Evolutionary conservation across 148 eudicot species (phyloP).

Genomic region (Camellia japonica): DNA sequence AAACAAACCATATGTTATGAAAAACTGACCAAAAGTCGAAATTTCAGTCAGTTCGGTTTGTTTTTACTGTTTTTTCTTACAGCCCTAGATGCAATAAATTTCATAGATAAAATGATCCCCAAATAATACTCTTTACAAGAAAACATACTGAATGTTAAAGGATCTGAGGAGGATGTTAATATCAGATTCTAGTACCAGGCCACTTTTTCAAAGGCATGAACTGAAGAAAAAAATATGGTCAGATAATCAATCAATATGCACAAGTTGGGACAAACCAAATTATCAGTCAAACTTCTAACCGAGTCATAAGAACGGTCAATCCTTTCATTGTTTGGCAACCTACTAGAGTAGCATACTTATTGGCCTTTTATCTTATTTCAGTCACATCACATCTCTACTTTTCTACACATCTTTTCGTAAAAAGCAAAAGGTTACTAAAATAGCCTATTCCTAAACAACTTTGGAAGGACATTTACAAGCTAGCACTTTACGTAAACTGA

Average conservation of each 20-base stretch:
- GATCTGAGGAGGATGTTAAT: neutral
- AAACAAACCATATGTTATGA: no score
- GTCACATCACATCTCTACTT: no score
- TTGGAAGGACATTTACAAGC: neutral
- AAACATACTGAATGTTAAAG: neutral
- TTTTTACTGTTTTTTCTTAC: no score
- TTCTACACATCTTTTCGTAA: no score
- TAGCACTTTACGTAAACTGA: neutral
- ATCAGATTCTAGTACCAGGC: neutral
- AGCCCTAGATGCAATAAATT: no score
- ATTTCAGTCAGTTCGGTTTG: no score
- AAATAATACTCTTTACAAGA: neutral
- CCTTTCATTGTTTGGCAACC: no score
- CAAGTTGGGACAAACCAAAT: slow-evolving; percentile 5
- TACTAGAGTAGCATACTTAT: no score
- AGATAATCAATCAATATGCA: neutral
- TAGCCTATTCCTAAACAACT: neutral
- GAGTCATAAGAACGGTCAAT: no score
- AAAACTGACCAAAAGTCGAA: no score
- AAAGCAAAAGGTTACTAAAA: no score
- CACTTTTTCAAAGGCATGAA: neutral
- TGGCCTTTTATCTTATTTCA: no score
- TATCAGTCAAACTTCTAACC: neutral
- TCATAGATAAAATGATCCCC: neutral
- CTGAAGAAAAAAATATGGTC: neutral